Conservation (phyloP, 1,284 basidiomycete species). For the Moesziomyces globuligerus region DNA sequence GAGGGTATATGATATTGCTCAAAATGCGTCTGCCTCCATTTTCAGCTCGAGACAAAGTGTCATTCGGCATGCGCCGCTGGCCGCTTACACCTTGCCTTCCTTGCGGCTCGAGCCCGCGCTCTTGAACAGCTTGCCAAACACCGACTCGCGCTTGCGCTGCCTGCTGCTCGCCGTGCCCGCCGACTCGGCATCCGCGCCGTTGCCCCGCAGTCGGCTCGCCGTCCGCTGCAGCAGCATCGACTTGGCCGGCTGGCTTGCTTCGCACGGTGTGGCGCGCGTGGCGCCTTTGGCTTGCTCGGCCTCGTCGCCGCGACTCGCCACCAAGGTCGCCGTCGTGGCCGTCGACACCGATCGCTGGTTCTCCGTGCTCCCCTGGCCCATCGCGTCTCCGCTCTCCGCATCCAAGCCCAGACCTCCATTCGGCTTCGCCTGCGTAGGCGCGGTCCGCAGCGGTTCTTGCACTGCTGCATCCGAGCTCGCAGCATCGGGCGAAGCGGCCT, state of each 20-base stretch:
- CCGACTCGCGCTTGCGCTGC: slow-evolving; percentile 29
- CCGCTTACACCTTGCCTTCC: slow-evolving; percentile 24
- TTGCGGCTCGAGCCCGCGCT: slow-evolving; percentile 18
- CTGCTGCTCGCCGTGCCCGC: not conserved
- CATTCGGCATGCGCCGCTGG: too few relatives aligned
- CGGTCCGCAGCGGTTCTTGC: too few relatives aligned
- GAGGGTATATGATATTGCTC: too few relatives aligned
- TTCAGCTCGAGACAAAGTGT: too few relatives aligned
- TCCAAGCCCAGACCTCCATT: too few relatives aligned
- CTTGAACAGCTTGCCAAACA: slow-evolving; percentile 46
- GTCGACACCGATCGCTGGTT: slow-evolving; percentile 20
- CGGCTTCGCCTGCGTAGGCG: too few relatives aligned
- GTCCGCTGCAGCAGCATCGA: slow-evolving; percentile 42
- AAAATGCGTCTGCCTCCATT: too few relatives aligned
- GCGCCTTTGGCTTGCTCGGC: slow-evolving; percentile 5
- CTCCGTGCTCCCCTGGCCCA: slow-evolving; percentile 1
- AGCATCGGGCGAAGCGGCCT: not conserved
- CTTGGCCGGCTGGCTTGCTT: too few relatives aligned
- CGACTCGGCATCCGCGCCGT: not conserved
- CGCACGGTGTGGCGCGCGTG: too few relatives aligned
- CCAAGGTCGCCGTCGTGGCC: slow-evolving; percentile 26
- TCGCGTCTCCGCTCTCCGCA: not conserved
- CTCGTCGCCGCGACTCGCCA: slow-evolving; percentile 5
- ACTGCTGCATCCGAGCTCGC: too few relatives aligned
- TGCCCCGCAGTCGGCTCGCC: slow-evolving; percentile 18